Base-by-base conservation (phyloP, 192 early-diverging fungal species). In the Phycomyces nitens region DNA sequence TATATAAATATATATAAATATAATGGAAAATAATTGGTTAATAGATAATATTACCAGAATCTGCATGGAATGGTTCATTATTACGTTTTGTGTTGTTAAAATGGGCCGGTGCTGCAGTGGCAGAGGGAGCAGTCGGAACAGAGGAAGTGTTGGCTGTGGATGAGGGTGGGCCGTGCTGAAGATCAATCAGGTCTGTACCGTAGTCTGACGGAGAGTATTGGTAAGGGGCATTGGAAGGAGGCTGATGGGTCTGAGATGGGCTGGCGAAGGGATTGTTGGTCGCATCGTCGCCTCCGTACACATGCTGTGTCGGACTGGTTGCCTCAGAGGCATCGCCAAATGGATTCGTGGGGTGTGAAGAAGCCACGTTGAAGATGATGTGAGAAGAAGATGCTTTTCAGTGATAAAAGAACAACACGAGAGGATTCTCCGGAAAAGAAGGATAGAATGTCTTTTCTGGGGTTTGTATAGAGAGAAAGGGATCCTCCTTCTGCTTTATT, bases 331-430 rank as follows among this genome's bases (percentile, higher is more conserved):
- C 23, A 54, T 54, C 53, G 20, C 53, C 53, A 54, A 54, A 54
- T 14, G 53, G 53, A 21, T 54, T 54, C 12, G 21, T 14, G 16
- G 53, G 23, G 12, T 14, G 2, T n/a, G 39, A 39, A 2, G 63
- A 59, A 41, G 60, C 16, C 23, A 69, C 10, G 38, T 9, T 10
- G 23, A 53, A 29, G 66, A 56, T 11, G 70, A 63, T 11, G 70
- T 64, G 66, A 63, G 68, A 52, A 60, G 69, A 40, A 69, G 68
- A 51, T 66, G 66, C 21, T 58, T 61, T n/a, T n/a, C 2, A 47
- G 11, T 18, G 2, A n/a, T 66, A 64, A 53, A 68, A 77, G 18
- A 12, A 24, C 11, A 14, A 54, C 21, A 54, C 12, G 2, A 47
- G 44, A 6, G 44, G 18, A 47, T n/a, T 3, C 7, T 34, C 2